Evolutionary conservation across 2,329 filamentous ascomycete species (phyloP).

Genomic region (Xylaria sp.): DNA sequence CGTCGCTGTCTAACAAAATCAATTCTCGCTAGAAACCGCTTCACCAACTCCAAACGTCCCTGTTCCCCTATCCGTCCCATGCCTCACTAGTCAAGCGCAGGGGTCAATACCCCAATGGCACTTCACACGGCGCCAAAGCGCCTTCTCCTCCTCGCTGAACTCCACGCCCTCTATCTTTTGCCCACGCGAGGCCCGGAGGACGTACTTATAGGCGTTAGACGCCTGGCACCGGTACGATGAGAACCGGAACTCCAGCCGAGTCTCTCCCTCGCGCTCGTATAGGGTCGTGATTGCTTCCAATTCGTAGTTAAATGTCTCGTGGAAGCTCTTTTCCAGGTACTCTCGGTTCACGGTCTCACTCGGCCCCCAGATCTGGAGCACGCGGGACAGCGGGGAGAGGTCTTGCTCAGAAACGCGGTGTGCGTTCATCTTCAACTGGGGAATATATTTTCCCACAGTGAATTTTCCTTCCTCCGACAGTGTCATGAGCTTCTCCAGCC

Average conservation of each 20-base stretch:
- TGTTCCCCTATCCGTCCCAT: background rate
- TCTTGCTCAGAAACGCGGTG: background rate
- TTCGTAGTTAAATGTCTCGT: background rate
- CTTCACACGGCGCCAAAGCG: background rate
- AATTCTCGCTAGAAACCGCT: too few relatives aligned
- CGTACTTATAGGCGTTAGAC: background rate
- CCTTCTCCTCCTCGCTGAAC: background rate
- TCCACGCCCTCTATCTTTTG: background rate
- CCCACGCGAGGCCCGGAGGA: background rate
- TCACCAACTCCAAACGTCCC: background rate
- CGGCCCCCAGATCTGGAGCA: background rate
- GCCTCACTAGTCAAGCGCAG: background rate
- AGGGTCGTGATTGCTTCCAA: background rate
- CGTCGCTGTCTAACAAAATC: too few relatives aligned
- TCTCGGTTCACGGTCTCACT: background rate
- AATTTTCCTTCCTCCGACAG: background rate
- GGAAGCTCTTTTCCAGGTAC: background rate
- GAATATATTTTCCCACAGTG: background rate
- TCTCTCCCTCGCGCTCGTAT: background rate
- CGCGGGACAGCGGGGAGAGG: background rate
- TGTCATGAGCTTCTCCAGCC: background rate
- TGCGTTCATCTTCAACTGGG: background rate
- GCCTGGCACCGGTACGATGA: background rate
- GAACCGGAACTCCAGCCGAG: background rate
- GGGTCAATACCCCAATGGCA: background rate